These are phyloP conservation scores for Pelargonium myrrhifolium DNA, from an alignment of 441 rosid species.

Conservation along the genomic window DNA sequence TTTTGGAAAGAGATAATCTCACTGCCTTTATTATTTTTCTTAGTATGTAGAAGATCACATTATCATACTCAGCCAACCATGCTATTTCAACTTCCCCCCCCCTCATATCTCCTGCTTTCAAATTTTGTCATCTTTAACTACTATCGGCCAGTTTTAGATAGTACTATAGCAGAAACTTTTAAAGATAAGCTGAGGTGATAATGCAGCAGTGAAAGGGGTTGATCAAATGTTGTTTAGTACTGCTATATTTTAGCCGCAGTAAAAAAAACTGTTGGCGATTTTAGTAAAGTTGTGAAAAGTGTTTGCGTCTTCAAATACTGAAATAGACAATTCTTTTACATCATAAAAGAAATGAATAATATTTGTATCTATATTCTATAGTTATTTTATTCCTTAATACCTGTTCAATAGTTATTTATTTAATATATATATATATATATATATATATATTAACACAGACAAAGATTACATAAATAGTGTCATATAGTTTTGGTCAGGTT, in stretches of 20 bases:
- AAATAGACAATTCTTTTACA: neutral
- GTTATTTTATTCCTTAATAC: too few relatives aligned
- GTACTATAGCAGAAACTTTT: neutral
- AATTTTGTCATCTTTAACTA: neutral
- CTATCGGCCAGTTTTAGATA: constrained; percentile 1
- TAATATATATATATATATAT: too few relatives aligned
- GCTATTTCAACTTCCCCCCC: neutral
- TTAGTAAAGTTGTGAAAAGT: neutral
- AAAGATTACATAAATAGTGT: too few relatives aligned
- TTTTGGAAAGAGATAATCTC: constrained; percentile 4
- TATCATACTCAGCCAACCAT: neutral
- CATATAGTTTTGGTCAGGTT: too few relatives aligned
- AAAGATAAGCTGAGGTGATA: neutral
- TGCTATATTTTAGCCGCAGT: neutral
- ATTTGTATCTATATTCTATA: too few relatives aligned
- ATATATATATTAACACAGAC: too few relatives aligned
- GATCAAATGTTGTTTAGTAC: neutral
- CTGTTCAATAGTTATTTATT: too few relatives aligned
- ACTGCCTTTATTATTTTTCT: neutral
- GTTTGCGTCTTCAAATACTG: neutral
- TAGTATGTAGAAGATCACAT: constrained; percentile 5
- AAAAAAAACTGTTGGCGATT: neutral
- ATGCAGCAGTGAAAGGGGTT: neutral
- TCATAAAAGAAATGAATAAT: neutral
- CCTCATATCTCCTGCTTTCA: neutral